Evolutionary conservation across 768 basidiomycete species (phyloP), one percentile per base, ranked within the genome.

Genomic region (Mycena albidolilacea): DNA sequence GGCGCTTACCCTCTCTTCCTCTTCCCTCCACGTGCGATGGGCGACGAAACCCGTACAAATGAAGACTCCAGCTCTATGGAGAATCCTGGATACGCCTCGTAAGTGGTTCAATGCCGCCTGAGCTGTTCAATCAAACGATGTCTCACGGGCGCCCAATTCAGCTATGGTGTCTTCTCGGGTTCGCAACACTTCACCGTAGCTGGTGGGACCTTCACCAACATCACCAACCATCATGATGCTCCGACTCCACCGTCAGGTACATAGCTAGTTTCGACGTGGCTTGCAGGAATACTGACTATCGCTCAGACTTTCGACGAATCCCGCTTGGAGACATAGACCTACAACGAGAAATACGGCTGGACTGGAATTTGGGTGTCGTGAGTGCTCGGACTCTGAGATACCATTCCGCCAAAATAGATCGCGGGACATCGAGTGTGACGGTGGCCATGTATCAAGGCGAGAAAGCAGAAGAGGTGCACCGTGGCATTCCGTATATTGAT

Each of bases 361-460:
- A 46, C 48, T 1, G 7, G 1, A 5, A 23, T 30, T 30, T 38
- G 12, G 38, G 50, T 21, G 41, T 58, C 0, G 30, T 41, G 0
- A 6, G 9, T 41, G 52, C 12, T 6, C 5, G 12, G 21, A 54
- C 23, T 21, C 48, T n/a, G 10, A 50, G 48, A n/a, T 17, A n/a
- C 14, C n/a, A 68, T 30, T 61, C 58, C 10, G 59, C 60, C 39
- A 38, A 54, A 37, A 55, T 69, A n/a, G 50, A 62, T 1, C 35
- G 48, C 11, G 15, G 41, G 37, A 19, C 14, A 9, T 30, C 57
- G 2, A 17, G 21, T 46, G 23, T 55, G 30, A 69, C 39, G 5
- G 68, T 69, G 3, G 68, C 68, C 23, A 12, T 69, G 39, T 69
- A 62, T 21, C 59, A 69, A 8, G 69, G 69, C 10, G 52, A 39